Evolutionary conservation across 2,329 filamentous ascomycete genomes (phyloP).

Genomic region (Colletotrichum karsti): DNA sequence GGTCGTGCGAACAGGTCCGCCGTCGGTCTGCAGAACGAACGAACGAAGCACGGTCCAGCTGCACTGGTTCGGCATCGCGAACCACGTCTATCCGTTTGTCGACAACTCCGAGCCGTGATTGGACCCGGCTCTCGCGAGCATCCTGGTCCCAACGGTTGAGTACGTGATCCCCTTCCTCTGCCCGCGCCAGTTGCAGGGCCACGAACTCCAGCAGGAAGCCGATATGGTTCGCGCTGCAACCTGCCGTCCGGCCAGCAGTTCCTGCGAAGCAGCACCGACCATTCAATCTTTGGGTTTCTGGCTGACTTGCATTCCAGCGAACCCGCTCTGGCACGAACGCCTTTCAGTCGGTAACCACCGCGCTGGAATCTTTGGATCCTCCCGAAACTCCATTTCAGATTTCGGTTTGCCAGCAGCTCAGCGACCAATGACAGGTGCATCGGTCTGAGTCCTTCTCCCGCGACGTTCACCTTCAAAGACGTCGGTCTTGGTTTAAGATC

Average conservation of each 20-base stretch:
- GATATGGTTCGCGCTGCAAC: constrained; percentile 19
- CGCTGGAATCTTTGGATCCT: constrained; percentile 24
- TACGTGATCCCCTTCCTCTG: constrained; percentile 30
- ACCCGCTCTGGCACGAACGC: constrained; percentile 11
- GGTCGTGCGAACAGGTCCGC: constrained; percentile 30
- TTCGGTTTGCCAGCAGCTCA: constrained; percentile 25
- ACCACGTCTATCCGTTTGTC: constrained; percentile 27
- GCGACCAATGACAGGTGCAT: constrained; percentile 26
- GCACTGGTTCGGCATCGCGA: constrained; percentile 17
- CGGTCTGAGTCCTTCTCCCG: constrained; percentile 8
- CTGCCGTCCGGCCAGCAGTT: constrained; percentile 21
- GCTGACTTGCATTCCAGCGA: constrained; percentile 28
- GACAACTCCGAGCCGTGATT: constrained; percentile 18
- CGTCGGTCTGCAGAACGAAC: constrained; percentile 15
- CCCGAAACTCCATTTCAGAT: constrained; percentile 29
- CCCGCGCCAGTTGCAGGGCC: constrained; percentile 4
- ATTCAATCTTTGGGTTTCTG: background rate
- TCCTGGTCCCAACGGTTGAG: constrained; percentile 23
- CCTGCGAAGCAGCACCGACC: constrained; percentile 7
- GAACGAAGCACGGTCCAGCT: constrained; percentile 26
- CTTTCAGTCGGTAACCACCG: constrained; percentile 25
- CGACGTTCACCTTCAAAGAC: constrained; percentile 16
- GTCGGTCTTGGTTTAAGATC: constrained; percentile 26
- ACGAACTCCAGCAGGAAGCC: constrained; percentile 28
- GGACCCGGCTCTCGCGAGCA: constrained; percentile 6